Evolutionary conservation across 768 basidiomycete genomes (phyloP).

Genomic region (Trametes punicea): DNA sequence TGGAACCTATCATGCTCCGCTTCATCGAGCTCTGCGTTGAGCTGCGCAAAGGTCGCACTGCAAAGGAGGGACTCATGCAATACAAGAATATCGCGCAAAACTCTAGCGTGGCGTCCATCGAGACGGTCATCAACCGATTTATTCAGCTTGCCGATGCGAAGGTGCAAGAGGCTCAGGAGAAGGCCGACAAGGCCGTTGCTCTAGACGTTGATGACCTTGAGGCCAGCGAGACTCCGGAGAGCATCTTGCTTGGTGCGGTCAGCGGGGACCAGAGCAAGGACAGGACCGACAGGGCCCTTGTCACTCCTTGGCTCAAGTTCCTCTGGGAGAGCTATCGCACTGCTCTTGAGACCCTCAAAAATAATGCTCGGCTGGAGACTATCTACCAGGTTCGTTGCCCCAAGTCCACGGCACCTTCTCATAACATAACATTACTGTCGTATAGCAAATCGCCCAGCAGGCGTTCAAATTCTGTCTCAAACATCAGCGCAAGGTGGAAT

Average conservation of each 20-base stretch:
- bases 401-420: not conserved
- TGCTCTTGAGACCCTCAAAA: slow-evolving; percentile 92
- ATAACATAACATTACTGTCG: slow-evolving; percentile 4
- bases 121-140: slow-evolving; percentile 85
- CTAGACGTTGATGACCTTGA: slow-evolving; percentile 92
- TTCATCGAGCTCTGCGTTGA: slow-evolving; percentile 97
- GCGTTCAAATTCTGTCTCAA: slow-evolving; percentile 96
- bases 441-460: slow-evolving; percentile 90
- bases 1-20: slow-evolving; percentile 94
- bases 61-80: slow-evolving; percentile 94
- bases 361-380: slow-evolving; percentile 86
- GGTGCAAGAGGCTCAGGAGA: slow-evolving; percentile 82
- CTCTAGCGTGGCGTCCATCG: slow-evolving; percentile 85
- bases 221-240: slow-evolving; percentile 92
- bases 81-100: slow-evolving; percentile 99
- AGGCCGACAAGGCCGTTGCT: slow-evolving; percentile 70
- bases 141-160: slow-evolving; percentile 77
- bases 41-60: slow-evolving; percentile 88
- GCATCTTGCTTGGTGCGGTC: slow-evolving; percentile 86
- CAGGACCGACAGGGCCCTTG: slow-evolving; percentile 88
- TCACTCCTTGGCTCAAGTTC: slow-evolving; percentile 97
- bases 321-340: slow-evolving; percentile 99
- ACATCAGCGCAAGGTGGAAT: slow-evolving; percentile 93
- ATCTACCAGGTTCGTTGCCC: slow-evolving; percentile 80
- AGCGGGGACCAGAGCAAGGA: slow-evolving; percentile 90